Evolutionary conservation across 2,329 filamentous ascomycete genomes (phyloP), one percentile per base, ranked within the genome.

Genomic region (Ceratocystis eucalypticola): DNA sequence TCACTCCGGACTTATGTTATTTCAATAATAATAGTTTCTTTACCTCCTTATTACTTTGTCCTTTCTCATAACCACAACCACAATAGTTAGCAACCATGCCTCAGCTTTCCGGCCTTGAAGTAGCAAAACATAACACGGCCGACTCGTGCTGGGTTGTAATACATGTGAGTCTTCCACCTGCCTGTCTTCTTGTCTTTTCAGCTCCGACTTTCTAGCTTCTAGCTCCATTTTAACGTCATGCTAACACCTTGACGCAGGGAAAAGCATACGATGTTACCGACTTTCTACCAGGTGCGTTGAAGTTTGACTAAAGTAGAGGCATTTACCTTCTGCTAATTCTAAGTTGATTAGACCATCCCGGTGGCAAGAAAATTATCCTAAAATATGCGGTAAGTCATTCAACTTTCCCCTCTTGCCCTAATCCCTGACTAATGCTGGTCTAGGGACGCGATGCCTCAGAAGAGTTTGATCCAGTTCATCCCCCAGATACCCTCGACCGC

Each of bases 111-210:
- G 82, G 82, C 55, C 76, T 74, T 63, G 80, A 84, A 65, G 78
- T 84, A 67, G 80, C 80, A 25, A 78, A 91, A 78, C 93, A 97
- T 80, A 88, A 88, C 77, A 87, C 80, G 71, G 82, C 83, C 72
- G 85, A 96, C 71, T 93, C 89, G 63, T 96, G 91, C 78, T 96
- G 91, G 91, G 89, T 96, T 59, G 89, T 96, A 72, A 84, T 95
- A 68, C 89, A 95, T 76, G 89, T 84, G 76, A 69, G 77, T 41
- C 64, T 44, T 30, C 20, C 55, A 17, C 8, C 17, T 17, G 15
- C 5, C 20, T 15, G 33, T 12, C 12, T 45, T 1, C 28, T 12
- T 7, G 37, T 20, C 25, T 28, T 44, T 30, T 28, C 8, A 41
- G 10, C 37, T 15, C 37, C 37, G 37, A 41, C 37, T 41, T 41